These are phyloP conservation scores for Skeletonema costatum DNA, from an alignment of 108 stramenopile species.

Conservation along the genomic window DNA sequence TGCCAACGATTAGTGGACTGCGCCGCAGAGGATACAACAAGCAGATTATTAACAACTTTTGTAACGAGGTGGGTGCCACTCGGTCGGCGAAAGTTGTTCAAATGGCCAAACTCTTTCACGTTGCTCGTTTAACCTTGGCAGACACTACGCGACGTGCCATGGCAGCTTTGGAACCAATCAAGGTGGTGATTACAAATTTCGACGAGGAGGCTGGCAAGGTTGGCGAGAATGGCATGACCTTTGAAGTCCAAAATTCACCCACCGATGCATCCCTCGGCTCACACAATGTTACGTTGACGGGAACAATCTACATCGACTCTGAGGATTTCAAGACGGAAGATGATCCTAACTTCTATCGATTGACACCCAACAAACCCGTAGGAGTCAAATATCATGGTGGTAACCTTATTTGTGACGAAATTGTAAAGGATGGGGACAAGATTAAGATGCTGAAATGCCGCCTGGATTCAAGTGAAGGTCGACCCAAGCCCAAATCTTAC, in stretches of 20 bases:
- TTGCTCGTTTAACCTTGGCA: constrained; percentile 62
- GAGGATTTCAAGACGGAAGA: constrained; percentile 90
- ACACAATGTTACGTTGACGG: constrained; percentile 83
- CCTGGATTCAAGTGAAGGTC: constrained; percentile 63
- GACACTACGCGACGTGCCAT: constrained; percentile 85
- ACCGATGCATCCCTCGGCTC: constrained; percentile 80
- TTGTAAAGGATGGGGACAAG: constrained; percentile 53
- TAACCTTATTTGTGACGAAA: constrained; percentile 76
- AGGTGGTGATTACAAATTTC: constrained; percentile 83
- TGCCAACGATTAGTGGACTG: constrained; percentile 96
- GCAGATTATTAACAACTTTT: constrained; percentile 93
- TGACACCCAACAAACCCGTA: constrained; percentile 93
- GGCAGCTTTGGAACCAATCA: constrained; percentile 90
- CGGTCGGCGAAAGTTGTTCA: constrained; percentile 92
- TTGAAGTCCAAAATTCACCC: constrained; percentile 85
- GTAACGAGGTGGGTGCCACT: constrained; percentile 95
- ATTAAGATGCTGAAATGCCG: constrained; percentile 66
- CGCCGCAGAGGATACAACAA: constrained; percentile 96
- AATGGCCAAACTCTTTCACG: constrained; percentile 79
- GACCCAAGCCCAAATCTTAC: constrained; percentile 78
- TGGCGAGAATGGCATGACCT: constrained; percentile 51
- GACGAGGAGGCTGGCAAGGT: constrained; percentile 52
- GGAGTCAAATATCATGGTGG: constrained; percentile 92
- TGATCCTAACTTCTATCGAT: constrained; percentile 85
- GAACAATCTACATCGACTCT: constrained; percentile 86